Evolutionary conservation across 768 basidiomycete genomes (phyloP).

Genomic region (Suillus cothurnatus): DNA sequence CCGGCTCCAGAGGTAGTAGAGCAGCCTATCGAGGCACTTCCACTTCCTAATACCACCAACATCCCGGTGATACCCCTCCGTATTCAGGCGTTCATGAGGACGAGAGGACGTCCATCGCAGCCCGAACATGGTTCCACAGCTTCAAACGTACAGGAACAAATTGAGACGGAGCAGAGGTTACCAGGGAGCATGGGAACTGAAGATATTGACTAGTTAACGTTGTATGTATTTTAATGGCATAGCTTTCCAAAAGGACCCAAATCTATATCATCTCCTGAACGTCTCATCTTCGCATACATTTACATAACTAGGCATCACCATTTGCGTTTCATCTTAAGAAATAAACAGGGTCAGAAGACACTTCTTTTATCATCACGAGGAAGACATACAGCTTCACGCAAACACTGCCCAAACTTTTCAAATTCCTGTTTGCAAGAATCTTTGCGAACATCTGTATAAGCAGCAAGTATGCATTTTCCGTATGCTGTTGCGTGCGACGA

Average conservation of each 20-base stretch:
- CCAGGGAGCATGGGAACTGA: conserved; percentile 32
- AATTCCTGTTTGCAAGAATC: conserved; percentile 89
- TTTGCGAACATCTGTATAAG: conserved; percentile 82
- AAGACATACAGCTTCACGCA: conserved; percentile 72
- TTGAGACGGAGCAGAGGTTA: conserved; percentile 30
- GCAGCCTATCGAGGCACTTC: conserved; percentile 42
- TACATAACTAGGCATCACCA: conserved; percentile 38
- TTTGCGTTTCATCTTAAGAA: conserved; percentile 54
- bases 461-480: conserved; percentile 84
- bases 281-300: conserved; percentile 25
- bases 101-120: conserved; percentile 40
- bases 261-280: conserved; percentile 9
- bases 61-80: conserved; percentile 47
- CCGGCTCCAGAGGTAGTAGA: conserved; percentile 45
- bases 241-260: conserved; percentile 16
- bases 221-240: conserved; percentile 18
- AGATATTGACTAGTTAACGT: conserved; percentile 20
- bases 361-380: neutral
- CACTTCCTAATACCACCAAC: conserved; percentile 62
- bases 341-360: neutral
- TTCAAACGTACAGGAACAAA: conserved; percentile 34
- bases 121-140: conserved; percentile 24
- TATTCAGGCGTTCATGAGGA: conserved; percentile 54
- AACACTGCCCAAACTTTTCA: conserved; percentile 76
- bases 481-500: conserved; percentile 74